Percentiles rank a stretch among this genome's conserved stretches.
phyloP scores from a whole-genome alignment of 352 stramenopile species.

The Plasmopara muralis region DNA sequence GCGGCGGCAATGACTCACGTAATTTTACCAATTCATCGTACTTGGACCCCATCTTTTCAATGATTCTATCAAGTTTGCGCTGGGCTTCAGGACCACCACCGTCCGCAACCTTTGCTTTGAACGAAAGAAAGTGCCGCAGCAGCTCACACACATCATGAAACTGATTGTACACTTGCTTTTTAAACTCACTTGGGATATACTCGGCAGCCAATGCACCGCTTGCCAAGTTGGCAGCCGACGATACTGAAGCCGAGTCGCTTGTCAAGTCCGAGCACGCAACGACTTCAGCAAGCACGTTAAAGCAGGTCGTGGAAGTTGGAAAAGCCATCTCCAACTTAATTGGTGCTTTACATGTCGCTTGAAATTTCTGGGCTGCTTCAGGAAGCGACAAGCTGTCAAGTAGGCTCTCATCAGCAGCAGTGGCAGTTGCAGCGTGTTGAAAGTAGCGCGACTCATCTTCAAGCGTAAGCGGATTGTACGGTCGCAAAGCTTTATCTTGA shows the following conservation, averaged over 20 bases:
- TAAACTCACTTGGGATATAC: conserved; percentile 81
- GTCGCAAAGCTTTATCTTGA: conserved; percentile 31
- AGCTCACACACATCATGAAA: conserved; percentile 83
- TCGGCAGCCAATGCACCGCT: conserved; percentile 54
- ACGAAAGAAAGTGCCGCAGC: conserved; percentile 77
- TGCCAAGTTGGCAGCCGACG: conserved; percentile 39
- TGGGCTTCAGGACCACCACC: conserved; percentile 46
- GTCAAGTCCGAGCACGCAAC: conserved; percentile 55
- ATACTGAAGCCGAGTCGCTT: conserved; percentile 46
- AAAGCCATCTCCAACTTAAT: conserved; percentile 57
- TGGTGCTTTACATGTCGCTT: conserved; percentile 28
- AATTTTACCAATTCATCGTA: conserved; percentile 84
- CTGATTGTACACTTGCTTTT: conserved; percentile 82
- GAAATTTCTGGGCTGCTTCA: conserved; percentile 42
- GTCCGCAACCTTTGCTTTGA: conserved; percentile 63
- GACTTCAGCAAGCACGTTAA: conserved; percentile 57
- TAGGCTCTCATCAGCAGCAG: conserved; percentile 14
- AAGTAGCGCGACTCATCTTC: conserved; percentile 83
- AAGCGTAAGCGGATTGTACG: conserved; percentile 74
- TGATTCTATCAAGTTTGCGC: conserved; percentile 76
- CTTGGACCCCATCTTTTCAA: conserved; percentile 84
- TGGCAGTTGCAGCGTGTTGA: conserved; percentile 37
- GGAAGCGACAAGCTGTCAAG: conserved; percentile 18
- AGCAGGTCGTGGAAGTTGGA: conserved; percentile 37
- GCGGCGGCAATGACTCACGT: conserved; percentile 65